These are phyloP conservation scores for Vitis hybrid DNA, from an alignment of 177 flowering plant species.

Conservation along the genomic window DNA sequence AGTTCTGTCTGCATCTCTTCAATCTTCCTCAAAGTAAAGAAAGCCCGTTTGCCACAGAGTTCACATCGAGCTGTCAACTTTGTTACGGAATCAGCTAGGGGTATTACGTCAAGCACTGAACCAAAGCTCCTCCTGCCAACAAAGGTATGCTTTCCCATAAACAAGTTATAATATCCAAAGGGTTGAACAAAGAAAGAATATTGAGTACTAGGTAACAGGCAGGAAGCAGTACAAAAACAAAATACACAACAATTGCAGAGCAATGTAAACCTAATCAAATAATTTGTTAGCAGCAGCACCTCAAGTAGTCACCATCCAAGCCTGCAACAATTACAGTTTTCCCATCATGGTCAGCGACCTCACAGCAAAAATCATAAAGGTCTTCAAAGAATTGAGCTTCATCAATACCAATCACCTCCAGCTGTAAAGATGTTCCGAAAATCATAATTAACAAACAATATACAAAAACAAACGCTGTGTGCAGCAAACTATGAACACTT, in stretches of 20 bases:
- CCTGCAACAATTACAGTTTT: constrained; percentile 87
- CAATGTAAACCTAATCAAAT: background rate
- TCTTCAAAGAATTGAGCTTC: constrained; percentile 97
- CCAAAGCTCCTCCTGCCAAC: constrained; percentile 83
- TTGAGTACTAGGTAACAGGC: background rate
- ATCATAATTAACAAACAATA: background rate
- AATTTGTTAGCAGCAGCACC: constrained; percentile 38
- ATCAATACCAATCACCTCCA: constrained; percentile 96
- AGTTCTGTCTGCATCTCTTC: constrained; percentile 65
- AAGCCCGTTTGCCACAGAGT: constrained; percentile 77
- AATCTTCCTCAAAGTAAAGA: constrained; percentile 83
- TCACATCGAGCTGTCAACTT: constrained; percentile 92
- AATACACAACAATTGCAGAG: background rate
- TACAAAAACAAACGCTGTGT: background rate
- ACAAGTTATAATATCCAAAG: constrained; percentile 1
- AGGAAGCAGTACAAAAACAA: background rate
- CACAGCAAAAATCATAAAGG: constrained; percentile 84
- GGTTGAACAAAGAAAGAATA: background rate
- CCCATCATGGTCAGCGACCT: constrained; percentile 89
- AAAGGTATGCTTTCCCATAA: background rate
- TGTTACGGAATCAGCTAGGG: constrained; percentile 83
- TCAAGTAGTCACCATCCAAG: constrained; percentile 93
- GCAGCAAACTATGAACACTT: no score
- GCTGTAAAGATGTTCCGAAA: constrained; percentile 31
- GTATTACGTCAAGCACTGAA: constrained; percentile 79